A percentile compares a stretch with the other conserved stretches of the same genome.
These are phyloP conservation scores for Rugonectria rugulosa DNA, from an alignment of 2,329 filamentous ascomycete genomes.

Conservation along the genomic window DNA sequence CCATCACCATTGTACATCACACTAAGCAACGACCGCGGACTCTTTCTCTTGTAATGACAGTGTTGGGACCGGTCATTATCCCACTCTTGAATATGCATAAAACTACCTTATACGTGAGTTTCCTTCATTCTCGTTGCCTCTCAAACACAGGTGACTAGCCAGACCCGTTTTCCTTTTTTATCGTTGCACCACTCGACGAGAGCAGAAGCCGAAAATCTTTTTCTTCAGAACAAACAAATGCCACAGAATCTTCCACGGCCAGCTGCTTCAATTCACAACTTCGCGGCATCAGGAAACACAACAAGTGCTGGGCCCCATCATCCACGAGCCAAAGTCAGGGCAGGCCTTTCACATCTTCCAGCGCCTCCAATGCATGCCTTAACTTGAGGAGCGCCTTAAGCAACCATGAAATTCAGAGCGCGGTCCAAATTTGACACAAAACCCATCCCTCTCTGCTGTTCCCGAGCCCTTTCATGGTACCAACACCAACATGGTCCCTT, in stretches of 20 bases:
- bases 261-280: constrained; percentile 42
- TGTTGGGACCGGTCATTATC: constrained; percentile 1
- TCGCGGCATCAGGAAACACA: constrained; percentile 36
- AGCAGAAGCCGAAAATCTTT: constrained; percentile 31
- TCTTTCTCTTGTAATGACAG: neutral
- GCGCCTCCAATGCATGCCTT: constrained; percentile 29
- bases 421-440: constrained; percentile 33
- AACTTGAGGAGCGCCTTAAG: constrained; percentile 28
- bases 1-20: neutral
- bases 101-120: constrained; percentile 22
- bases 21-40: neutral
- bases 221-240: constrained; percentile 36
- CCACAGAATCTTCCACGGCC: constrained; percentile 37
- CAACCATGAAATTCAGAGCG: constrained; percentile 35
- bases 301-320: constrained; percentile 31
- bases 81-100: constrained; percentile 14
- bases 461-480: constrained; percentile 37
- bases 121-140: constrained; percentile 17
- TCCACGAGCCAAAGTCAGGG: constrained; percentile 28
- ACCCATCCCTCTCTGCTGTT: constrained; percentile 33
- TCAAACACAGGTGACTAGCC: constrained; percentile 16
- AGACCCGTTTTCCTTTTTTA: constrained; percentile 32
- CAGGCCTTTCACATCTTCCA: constrained; percentile 34
- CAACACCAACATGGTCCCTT: constrained; percentile 36
- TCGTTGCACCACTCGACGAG: constrained; percentile 31